Percentiles rank a stretch among this genome's conserved stretches.
Conservation (phyloP, 2,329 filamentous ascomycete species). For the Grosmannia serpens region DNA sequence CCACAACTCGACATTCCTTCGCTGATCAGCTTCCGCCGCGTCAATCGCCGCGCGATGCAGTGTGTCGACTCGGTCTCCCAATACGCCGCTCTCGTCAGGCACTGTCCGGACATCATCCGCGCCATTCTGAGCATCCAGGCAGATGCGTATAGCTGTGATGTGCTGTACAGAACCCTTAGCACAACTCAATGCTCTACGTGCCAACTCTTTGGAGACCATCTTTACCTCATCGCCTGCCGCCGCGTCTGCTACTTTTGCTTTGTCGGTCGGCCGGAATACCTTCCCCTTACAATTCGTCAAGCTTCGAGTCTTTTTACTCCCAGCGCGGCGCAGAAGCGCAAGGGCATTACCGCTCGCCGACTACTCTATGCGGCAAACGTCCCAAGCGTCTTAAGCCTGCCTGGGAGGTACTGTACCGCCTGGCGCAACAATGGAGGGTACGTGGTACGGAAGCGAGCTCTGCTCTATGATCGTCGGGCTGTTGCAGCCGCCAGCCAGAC, state of each 20-base stretch:
- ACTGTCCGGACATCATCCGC: neutral
- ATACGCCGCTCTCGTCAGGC: neutral
- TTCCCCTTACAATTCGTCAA: conserved; percentile 17
- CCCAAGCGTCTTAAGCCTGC: conserved; percentile 24
- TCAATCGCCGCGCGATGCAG: conserved; percentile 10
- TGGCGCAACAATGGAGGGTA: neutral
- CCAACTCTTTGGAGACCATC: conserved; percentile 1
- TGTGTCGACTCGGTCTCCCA: conserved; percentile 3
- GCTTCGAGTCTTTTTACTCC: conserved; percentile 14
- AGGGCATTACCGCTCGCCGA: neutral
- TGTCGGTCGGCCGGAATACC: conserved; percentile 4
- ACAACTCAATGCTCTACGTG: conserved; percentile 1
- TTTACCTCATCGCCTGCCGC: conserved; percentile 3
- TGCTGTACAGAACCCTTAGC: neutral
- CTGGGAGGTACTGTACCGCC: neutral
- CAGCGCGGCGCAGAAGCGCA: neutral
- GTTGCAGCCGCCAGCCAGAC: neutral
- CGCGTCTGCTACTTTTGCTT: conserved; percentile 3
- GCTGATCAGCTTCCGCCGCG: conserved; percentile 22
- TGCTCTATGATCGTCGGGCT: neutral
- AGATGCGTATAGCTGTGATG: neutral
- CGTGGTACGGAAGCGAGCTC: neutral
- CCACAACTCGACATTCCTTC: conserved; percentile 19
- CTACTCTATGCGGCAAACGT: neutral
- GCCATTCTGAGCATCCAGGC: conserved; percentile 2